A percentile compares a stretch with the other conserved stretches of the same genome.
Conservation (phyloP, 2,329 filamentous ascomycete genomes). For the Xylariaceae sp. region DNA sequence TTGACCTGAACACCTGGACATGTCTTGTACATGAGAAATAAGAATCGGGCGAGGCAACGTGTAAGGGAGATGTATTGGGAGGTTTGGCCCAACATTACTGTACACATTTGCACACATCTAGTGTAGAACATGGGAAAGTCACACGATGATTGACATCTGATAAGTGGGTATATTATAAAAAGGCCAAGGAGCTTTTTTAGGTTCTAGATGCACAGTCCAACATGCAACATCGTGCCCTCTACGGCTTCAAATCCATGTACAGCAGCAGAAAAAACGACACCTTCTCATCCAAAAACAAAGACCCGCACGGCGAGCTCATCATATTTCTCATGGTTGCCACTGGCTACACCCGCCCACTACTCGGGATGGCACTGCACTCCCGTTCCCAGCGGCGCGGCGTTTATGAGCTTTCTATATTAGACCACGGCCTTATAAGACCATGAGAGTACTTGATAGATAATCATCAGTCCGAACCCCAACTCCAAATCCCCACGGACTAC, state of each 20-base stretch:
- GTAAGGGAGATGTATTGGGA: too few relatives aligned
- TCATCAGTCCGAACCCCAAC: not conserved
- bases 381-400: too few relatives aligned
- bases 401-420: not conserved
- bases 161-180: constrained; percentile 24
- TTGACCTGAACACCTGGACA: too few relatives aligned
- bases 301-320: constrained; percentile 3
- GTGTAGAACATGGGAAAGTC: too few relatives aligned
- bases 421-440: constrained; percentile 1
- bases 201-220: constrained; percentile 12
- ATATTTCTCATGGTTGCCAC: not conserved
- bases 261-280: not conserved
- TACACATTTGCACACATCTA: too few relatives aligned
- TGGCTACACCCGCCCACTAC: too few relatives aligned
- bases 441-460: not conserved
- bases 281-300: not conserved
- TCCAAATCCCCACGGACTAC: not conserved
- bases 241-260: constrained; percentile 2
- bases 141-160: not conserved
- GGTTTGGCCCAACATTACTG: too few relatives aligned
- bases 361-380: too few relatives aligned
- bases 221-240: constrained; percentile 3
- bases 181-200: constrained; percentile 6
- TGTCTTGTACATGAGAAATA: too few relatives aligned
- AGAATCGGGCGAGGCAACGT: too few relatives aligned